phyloP scores from a whole-genome alignment of 1,139 yeast genomes.

The Protomyces lactucae-debilis region DNA sequence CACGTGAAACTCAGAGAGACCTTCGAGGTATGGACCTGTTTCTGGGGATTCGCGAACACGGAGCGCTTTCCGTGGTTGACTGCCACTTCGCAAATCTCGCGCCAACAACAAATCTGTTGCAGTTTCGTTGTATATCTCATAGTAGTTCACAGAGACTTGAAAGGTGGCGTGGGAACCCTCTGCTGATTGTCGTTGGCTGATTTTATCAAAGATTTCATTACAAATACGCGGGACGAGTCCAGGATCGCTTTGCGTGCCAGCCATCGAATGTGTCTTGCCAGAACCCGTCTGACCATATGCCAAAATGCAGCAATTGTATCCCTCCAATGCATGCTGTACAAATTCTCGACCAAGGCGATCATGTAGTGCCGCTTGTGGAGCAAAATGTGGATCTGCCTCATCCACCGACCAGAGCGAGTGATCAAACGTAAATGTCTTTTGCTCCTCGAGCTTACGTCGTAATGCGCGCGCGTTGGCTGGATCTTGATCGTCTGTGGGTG shows the following conservation, averaged over 20 bases:
- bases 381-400: constrained; percentile 40
- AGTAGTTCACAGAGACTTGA: constrained; percentile 55
- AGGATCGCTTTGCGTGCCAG: constrained; percentile 42
- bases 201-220: constrained; percentile 50
- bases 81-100: constrained; percentile 6
- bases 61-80: constrained; percentile 42
- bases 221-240: constrained; percentile 63
- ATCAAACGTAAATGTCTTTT: constrained; percentile 50
- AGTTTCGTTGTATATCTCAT: constrained; percentile 70
- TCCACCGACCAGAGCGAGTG: constrained; percentile 58
- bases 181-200: constrained; percentile 39
- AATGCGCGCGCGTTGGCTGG: constrained; percentile 5
- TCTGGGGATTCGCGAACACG: constrained; percentile 54
- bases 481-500: constrained; percentile 14
- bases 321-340: constrained; percentile 60
- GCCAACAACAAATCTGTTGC: constrained; percentile 53
- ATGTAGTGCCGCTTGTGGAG: constrained; percentile 52
- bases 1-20: constrained; percentile 37
- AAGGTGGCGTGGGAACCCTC: constrained; percentile 41
- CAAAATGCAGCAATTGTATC: constrained; percentile 76
- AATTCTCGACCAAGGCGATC: constrained; percentile 53
- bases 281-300: constrained; percentile 90
- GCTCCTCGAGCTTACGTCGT: constrained; percentile 34
- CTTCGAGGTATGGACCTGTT: constrained; percentile 58
- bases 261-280: constrained; percentile 82